Evolutionary conservation across 2,329 filamentous ascomycete species (phyloP), one percentile per base, ranked within the genome.

Genomic region (Trichothecium sympodiale): DNA sequence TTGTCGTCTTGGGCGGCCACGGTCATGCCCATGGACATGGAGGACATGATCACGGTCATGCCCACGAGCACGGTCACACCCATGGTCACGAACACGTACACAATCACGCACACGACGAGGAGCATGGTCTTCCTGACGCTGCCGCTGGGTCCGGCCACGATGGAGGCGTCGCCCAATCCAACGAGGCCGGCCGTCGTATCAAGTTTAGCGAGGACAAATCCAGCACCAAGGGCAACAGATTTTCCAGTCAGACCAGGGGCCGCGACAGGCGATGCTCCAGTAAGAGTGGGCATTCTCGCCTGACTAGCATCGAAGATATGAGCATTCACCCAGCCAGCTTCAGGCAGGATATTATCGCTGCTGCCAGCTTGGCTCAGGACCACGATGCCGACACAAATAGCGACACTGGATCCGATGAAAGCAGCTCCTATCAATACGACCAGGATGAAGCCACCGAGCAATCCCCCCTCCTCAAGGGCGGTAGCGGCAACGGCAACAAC

Each of bases 1-100:
- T 98, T 43, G 73, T 89, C 38, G 77, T 98, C 23, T 85, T 98
- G 50, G 91, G 94, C 46, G 89, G 94, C 38, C 89, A 96, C 54
- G 84, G 85, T 3, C 89, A 96, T 55, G 76, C 76, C 12, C 85
- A 91, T 53, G 81, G 79, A 4, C 64, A 62, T 33, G 70, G 62
- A 12, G 65, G 67, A 41, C 64, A 73, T 42, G 74, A 70, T 15
- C 68, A 68, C 36, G 61, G 60, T 5, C 59, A 65, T 31, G 56
- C 44, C 4, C 65, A 70, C 38, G 55, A 46, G 2, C 61, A 72
- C 43, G 49, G 52, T 2, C 51, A 57, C 23, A 49, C 45, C 25
- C 52, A 57, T 35, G 52, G 49, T 25, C 56, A 60, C 38, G 41
- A 36, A 8, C 54, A 61, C 30, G 41, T 27, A 9, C 51, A 57